Conservation (phyloP, 306 rosid species). For the Senna siamea region DNA sequence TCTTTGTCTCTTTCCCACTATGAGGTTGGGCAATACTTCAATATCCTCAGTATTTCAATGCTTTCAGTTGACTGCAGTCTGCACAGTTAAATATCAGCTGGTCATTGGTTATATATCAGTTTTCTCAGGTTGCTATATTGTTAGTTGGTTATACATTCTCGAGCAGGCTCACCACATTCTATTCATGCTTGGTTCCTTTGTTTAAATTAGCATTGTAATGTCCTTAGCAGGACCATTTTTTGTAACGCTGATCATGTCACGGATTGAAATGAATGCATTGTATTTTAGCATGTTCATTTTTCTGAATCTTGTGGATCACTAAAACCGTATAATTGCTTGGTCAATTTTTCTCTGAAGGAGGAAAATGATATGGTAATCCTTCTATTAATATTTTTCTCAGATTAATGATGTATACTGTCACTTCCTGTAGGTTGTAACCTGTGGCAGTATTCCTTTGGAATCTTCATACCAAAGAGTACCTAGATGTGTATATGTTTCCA, state of each 20-base stretch:
- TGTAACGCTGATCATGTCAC: constrained; percentile 16
- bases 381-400: background rate
- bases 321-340: constrained; percentile 20
- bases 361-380: background rate
- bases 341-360: constrained; percentile 14
- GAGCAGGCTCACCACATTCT: background rate
- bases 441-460: constrained; percentile 98
- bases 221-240: background rate
- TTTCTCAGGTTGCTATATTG: constrained; percentile 2
- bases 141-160: background rate
- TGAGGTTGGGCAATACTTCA: background rate
- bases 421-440: constrained; percentile 85
- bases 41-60: background rate
- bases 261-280: background rate
- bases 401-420: constrained; percentile 13
- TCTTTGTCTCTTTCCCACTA: background rate
- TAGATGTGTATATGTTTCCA: constrained; percentile 86
- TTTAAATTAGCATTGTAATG: background rate
- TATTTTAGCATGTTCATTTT: background rate
- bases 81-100: background rate
- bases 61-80: background rate
- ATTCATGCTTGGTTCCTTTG: constrained; percentile 11
- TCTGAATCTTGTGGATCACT: background rate
- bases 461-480: constrained; percentile 86
- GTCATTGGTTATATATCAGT: constrained; percentile 16